phyloP scores from a whole-genome alignment of 176 grass and related monocot species.

The Tuctoria greenei region DNA sequence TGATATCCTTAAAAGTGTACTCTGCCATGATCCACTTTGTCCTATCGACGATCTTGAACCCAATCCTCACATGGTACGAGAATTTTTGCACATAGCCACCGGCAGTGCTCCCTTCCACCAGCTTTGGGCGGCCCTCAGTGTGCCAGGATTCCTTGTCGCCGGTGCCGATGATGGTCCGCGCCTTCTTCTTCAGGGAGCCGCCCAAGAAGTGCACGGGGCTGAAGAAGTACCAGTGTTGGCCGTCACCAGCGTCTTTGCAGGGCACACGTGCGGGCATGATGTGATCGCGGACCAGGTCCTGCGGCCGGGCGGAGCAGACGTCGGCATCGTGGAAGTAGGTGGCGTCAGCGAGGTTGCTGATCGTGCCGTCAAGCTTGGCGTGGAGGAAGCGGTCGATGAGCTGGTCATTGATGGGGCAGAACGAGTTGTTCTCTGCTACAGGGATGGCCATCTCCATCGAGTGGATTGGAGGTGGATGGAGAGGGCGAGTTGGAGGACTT shows the following conservation, averaged over 20 bases:
- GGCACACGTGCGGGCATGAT: neutral
- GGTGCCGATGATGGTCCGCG: neutral
- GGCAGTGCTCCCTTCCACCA: neutral
- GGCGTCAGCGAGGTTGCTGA: neutral
- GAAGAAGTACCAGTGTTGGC: neutral
- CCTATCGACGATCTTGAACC: no score
- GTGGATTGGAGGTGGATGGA: no score
- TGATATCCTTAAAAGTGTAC: no score
- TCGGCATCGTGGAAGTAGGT: neutral
- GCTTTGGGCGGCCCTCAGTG: neutral
- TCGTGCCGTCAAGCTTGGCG: no score
- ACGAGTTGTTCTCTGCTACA: no score
- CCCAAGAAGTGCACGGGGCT: neutral
- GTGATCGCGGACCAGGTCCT: neutral
- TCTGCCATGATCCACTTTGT: no score
- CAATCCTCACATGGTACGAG: no score
- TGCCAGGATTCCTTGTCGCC: neutral
- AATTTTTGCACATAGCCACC: neutral
- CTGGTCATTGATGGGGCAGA: no score
- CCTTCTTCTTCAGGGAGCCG: neutral
- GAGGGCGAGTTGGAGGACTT: no score
- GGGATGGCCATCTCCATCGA: no score
- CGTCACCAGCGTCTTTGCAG: neutral
- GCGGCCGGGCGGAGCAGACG: neutral
- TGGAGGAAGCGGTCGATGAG: no score